Conservation (phyloP, 1,139 yeast genomes). For the Debaryomyces nepalensis region DNA sequence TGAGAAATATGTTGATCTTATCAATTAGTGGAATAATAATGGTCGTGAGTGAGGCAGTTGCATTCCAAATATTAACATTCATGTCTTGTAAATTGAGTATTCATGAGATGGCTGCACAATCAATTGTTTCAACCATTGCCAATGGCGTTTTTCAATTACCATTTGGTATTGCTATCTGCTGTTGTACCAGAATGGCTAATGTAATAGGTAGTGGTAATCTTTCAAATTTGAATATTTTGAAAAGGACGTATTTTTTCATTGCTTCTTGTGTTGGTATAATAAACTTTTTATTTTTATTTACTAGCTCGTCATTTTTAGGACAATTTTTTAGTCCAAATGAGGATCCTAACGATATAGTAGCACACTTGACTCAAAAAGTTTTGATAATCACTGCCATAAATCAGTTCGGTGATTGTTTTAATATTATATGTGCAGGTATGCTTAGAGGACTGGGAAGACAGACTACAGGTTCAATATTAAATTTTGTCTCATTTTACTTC, state of each 20-base stretch:
- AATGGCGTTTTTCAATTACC: slow-evolving; percentile 4
- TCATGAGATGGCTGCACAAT: slow-evolving; percentile 6
- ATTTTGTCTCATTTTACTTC: slow-evolving; percentile 1
- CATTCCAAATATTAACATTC: slow-evolving; percentile 5
- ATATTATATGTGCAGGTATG: slow-evolving; percentile 5
- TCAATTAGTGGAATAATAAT: slow-evolving; percentile 3
- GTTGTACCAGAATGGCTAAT: slow-evolving; percentile 5
- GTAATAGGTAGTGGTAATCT: background rate
- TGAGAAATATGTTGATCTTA: background rate
- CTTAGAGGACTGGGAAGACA: slow-evolving; percentile 6
- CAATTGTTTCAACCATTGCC: slow-evolving; percentile 3
- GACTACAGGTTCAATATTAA: slow-evolving; percentile 5
- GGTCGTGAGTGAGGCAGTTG: slow-evolving; percentile 6
- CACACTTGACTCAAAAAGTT: background rate
- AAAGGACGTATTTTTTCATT: background rate
- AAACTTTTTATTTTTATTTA: slow-evolving; percentile 1
- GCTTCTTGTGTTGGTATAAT: background rate
- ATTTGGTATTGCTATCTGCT: slow-evolving; percentile 4
- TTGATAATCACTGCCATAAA: background rate
- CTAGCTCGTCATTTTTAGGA: background rate
- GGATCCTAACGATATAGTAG: background rate
- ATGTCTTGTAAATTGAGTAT: slow-evolving; percentile 3
- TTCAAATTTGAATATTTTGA: background rate
- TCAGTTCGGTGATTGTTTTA: slow-evolving; percentile 5
- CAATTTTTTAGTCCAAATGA: background rate